Base-by-base conservation (phyloP, 768 basidiomycete species). In the Auricularia sp. region DNA sequence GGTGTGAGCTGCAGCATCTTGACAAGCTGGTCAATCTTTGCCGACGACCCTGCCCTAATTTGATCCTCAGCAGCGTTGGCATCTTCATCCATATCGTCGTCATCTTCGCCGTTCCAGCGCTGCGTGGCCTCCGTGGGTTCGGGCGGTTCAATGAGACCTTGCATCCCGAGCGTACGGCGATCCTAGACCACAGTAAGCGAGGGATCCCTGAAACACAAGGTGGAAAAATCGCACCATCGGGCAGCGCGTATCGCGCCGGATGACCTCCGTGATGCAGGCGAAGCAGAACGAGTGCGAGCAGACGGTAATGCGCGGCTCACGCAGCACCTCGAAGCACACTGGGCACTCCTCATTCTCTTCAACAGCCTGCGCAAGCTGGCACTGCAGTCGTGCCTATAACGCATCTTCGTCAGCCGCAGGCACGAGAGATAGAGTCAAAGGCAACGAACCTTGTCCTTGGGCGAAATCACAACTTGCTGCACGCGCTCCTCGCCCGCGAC, bases 291-390 rank as follows among this genome's bases (percentile, higher is more conserved):
- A 76, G 70, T 93, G 91, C 3, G 83, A 73, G 71, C 91, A 93
- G 59, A 78, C 76, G 0, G 90, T 91, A 65, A 93, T 91, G 58
- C 88, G 79, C 2, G 89, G 83, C 36, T 91, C 84, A 16, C 75
- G 79, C 8, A 88, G 68, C 21, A 83, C 73, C 65, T 75, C 74
- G 66, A 90, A 87, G 69, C 90, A 92, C 62, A 92, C 79, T 0
- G 90, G 89, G 71, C 91, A 93, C 72, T 93, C 91, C 76, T 92
- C 88, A 63, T 79, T 86, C 68, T 93, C 90, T 70, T 92, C 91
- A 44, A 92, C 85, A 0, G 83, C 84, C 70, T 86, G 82, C 11
- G 81, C 79, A 54, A 93, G 80, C 3, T 81, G 67, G 29, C 69
- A 73, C 71, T 90, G 88, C 44, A 93, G 74, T 29, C 81, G 81